Evolutionary conservation across 768 basidiomycete genomes (phyloP).

Genomic region (Crucibulum laeve): DNA sequence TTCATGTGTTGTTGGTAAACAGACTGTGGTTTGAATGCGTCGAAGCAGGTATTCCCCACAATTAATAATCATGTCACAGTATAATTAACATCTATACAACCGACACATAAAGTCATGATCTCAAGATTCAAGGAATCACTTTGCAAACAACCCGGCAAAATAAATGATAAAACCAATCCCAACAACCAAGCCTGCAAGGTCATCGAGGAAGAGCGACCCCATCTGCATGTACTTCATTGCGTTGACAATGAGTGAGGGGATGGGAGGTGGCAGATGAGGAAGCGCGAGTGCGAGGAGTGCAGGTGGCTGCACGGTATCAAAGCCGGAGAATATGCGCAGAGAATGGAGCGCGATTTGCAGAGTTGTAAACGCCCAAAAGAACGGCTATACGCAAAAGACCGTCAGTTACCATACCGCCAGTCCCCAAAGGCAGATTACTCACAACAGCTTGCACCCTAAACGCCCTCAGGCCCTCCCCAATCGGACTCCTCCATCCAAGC

Average conservation of each 20-base stretch:
- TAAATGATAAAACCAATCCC: constrained; percentile 64
- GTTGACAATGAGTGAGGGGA: constrained; percentile 60
- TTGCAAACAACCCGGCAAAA: constrained; percentile 42
- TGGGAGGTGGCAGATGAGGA: constrained; percentile 60
- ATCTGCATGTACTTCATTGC: constrained; percentile 67
- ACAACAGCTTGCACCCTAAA: constrained; percentile 56
- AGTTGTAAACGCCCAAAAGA: constrained; percentile 81
- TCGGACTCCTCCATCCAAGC: constrained; percentile 34
- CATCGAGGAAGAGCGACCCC: constrained; percentile 64
- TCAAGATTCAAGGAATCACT: constrained; percentile 5
- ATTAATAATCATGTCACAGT: neutral
- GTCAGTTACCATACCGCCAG: too few species aligned
- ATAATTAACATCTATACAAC: neutral
- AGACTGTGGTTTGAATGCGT: too few species aligned
- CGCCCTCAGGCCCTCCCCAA: constrained; percentile 20
- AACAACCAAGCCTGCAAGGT: constrained; percentile 66
- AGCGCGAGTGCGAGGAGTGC: constrained; percentile 54
- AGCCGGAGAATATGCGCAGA: constrained; percentile 62
- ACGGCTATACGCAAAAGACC: constrained; percentile 66
- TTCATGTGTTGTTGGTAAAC: too few species aligned
- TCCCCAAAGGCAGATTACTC: constrained; percentile 19
- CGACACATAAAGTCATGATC: too few species aligned
- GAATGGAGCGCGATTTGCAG: constrained; percentile 71
- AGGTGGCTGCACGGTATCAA: constrained; percentile 59
- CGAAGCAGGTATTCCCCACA: too few species aligned